Conservation (phyloP, 106 monocot species). For the Acorus gramineus region DNA sequence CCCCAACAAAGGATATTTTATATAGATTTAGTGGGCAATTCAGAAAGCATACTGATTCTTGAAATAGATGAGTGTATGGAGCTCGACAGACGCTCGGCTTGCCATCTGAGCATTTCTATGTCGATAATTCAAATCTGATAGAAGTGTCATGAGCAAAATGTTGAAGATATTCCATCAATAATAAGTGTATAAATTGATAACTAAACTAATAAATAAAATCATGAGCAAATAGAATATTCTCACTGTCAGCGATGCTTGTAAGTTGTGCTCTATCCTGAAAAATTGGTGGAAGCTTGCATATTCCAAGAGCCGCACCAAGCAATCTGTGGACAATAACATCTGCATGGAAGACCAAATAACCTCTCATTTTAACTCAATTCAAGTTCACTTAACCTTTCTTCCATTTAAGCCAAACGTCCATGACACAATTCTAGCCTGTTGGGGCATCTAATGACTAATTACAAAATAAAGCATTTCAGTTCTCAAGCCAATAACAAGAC, state of each 20-base stretch:
- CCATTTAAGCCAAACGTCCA: too few species aligned
- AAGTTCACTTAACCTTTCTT: too few species aligned
- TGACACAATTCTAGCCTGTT: too few species aligned
- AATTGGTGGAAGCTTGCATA: constrained; percentile 77
- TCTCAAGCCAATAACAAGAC: too few species aligned
- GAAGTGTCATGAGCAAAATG: background rate
- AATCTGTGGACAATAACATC: constrained; percentile 99
- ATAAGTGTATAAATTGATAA: background rate
- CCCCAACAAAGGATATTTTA: too few species aligned
- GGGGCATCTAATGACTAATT: too few species aligned
- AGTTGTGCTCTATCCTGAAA: constrained; percentile 73
- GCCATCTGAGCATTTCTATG: constrained; percentile 99
- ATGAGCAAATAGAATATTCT: background rate
- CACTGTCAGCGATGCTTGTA: constrained; percentile 84
- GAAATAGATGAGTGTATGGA: constrained; percentile 91
- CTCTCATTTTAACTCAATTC: too few species aligned
- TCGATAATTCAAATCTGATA: constrained; percentile 83
- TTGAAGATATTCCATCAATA: background rate
- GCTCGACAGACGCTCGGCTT: constrained; percentile 88
- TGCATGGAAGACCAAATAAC: constrained; percentile 10
- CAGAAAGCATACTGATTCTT: constrained; percentile 50
- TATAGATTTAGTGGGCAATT: too few species aligned
- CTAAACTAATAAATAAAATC: background rate
- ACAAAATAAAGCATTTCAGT: too few species aligned
- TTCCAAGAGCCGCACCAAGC: constrained; percentile 86